Evolutionary conservation across 306 rosid species (phyloP).

Genomic region (Cucumis melo): DNA sequence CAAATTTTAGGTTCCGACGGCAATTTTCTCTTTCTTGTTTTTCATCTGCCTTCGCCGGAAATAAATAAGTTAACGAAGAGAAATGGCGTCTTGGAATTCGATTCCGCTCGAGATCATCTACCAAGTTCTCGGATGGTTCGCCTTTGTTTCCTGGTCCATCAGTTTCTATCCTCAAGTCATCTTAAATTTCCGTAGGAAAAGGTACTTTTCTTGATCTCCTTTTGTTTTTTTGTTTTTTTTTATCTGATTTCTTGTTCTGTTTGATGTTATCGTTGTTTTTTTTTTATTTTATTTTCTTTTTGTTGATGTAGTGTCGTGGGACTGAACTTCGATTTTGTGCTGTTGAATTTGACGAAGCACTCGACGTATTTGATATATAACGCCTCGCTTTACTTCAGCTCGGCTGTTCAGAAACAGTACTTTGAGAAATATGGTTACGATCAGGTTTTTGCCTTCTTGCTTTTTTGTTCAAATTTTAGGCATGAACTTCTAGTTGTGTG

Average conservation of each 20-base stretch:
- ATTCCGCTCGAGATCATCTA: constrained; percentile 43
- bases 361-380: constrained; percentile 72
- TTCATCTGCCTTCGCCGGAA: not conserved
- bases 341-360: constrained; percentile 80
- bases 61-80: not conserved
- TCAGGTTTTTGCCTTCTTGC: constrained; percentile 25
- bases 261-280: not conserved
- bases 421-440: constrained; percentile 45
- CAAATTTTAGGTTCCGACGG: not conserved
- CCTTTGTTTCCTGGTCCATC: constrained; percentile 55
- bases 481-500: not conserved
- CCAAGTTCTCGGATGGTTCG: constrained; percentile 66
- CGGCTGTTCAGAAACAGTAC: constrained; percentile 58
- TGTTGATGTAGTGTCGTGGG: constrained; percentile 62
- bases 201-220: constrained; percentile 21
- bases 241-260: not conserved
- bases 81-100: constrained; percentile 80
- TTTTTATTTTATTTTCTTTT: not conserved
- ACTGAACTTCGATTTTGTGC: constrained; percentile 67
- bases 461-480: not conserved
- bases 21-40: not conserved
- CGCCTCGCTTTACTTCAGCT: constrained; percentile 61
- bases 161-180: constrained; percentile 79
- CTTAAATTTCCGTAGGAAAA: constrained; percentile 63
- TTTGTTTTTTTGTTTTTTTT: not conserved